phyloP scores from a whole-genome alignment of 2,329 filamentous ascomycete species.

The Aspergillus luchuensis region DNA sequence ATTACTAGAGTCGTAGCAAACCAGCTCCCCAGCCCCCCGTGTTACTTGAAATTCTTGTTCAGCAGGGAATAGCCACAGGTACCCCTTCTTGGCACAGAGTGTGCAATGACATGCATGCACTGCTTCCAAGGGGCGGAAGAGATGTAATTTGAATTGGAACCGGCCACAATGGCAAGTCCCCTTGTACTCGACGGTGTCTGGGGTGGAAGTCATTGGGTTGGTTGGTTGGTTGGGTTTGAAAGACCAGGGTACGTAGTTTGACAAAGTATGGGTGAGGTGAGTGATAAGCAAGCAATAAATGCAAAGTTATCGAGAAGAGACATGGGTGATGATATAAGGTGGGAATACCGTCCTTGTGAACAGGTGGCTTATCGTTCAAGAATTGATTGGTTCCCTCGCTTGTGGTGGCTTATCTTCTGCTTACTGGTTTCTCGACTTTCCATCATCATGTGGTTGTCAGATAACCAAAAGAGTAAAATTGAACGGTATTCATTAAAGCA shows the following conservation, averaged over 20 bases:
- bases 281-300: too few species aligned
- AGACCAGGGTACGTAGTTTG: too few species aligned
- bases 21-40: background rate
- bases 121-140: background rate
- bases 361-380: too few species aligned
- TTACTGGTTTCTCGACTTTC: too few species aligned
- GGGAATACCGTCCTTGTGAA: too few species aligned
- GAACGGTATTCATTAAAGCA: background rate
- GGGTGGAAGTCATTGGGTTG: background rate
- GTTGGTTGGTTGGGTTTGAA: too few species aligned
- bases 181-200: background rate
- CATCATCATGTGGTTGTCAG: background rate
- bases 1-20: background rate
- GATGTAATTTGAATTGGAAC: background rate
- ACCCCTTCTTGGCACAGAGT: background rate
- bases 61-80: background rate
- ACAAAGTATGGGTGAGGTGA: too few species aligned
- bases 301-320: too few species aligned
- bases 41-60: background rate
- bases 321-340: too few species aligned
- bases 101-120: background rate
- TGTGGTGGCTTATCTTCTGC: too few species aligned
- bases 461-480: background rate
- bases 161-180: background rate
- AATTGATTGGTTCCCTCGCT: too few species aligned